Evolutionary conservation across 257 asterid genomes (phyloP).

Genomic region (Catharanthus roseus): DNA sequence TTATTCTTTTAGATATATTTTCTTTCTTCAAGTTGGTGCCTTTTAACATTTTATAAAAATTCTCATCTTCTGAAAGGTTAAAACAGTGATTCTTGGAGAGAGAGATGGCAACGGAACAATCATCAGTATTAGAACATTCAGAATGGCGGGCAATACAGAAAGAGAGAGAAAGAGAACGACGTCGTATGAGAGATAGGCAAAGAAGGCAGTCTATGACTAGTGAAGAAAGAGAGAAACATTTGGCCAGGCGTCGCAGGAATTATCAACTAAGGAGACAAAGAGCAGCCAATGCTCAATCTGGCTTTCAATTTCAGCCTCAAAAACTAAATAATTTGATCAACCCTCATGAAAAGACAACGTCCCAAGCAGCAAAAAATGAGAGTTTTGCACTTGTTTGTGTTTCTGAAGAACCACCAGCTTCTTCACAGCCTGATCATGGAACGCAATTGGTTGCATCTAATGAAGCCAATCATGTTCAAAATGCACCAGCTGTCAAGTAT

Average conservation of each 20-base stretch:
- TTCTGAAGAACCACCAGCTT: slow-evolving; percentile 12
- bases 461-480: background rate
- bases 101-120: slow-evolving; percentile 26
- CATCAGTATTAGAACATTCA: slow-evolving; percentile 1
- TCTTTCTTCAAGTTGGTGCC: too few species aligned
- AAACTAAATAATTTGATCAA: background rate
- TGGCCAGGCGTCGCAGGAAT: slow-evolving; percentile 36
- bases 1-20: too few species aligned
- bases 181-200: slow-evolving; percentile 32
- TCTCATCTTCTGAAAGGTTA: too few species aligned
- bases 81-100: background rate
- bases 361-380: slow-evolving; percentile 3
- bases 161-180: slow-evolving; percentile 38
- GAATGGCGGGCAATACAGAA: slow-evolving; percentile 27
- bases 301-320: slow-evolving; percentile 10
- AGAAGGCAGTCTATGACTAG: slow-evolving; percentile 39
- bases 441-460: background rate
- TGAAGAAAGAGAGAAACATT: slow-evolving; percentile 39
- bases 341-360: background rate
- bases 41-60: too few species aligned
- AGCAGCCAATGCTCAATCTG: slow-evolving; percentile 22
- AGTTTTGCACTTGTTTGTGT: slow-evolving; percentile 11
- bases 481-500: background rate
- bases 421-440: background rate
- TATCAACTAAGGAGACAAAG: slow-evolving; percentile 36